Evolutionary conservation across 495 filamentous ascomycete genomes (phyloP).

Genomic region (Baudoinia panamericana): DNA sequence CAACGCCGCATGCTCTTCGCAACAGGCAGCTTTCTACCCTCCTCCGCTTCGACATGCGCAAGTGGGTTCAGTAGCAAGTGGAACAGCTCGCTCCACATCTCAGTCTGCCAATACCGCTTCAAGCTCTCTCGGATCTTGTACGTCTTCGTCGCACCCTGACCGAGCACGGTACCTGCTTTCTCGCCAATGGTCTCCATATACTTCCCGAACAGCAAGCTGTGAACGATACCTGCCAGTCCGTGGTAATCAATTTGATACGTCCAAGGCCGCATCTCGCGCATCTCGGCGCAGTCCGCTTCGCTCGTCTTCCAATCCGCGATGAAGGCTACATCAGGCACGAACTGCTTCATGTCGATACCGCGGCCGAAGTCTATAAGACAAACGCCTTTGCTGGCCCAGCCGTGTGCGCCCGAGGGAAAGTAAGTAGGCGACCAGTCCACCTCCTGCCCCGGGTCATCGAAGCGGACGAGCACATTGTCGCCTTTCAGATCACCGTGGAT

Average conservation of each 20-base stretch:
- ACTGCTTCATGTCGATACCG: slow-evolving; percentile 82
- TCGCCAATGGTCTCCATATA: slow-evolving; percentile 69
- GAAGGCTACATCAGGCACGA: slow-evolving; percentile 66
- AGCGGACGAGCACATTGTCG: slow-evolving; percentile 85
- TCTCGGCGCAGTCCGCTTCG: slow-evolving; percentile 80
- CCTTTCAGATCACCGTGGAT: slow-evolving; percentile 91
- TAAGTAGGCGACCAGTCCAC: slow-evolving; percentile 46
- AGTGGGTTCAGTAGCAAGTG: slow-evolving; percentile 77
- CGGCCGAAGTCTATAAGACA: slow-evolving; percentile 89
- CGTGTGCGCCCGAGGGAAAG: slow-evolving; percentile 52
- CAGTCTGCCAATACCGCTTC: slow-evolving; percentile 91
- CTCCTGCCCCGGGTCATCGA: slow-evolving; percentile 41
- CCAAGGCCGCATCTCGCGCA: slow-evolving; percentile 84
- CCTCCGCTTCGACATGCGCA: slow-evolving; percentile 46
- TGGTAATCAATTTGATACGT: slow-evolving; percentile 94
- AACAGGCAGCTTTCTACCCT: slow-evolving; percentile 49
- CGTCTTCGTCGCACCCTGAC: slow-evolving; percentile 42
- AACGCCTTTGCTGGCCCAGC: slow-evolving; percentile 72
- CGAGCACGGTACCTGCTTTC: slow-evolving; percentile 23
- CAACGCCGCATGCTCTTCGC: slow-evolving; percentile 49
- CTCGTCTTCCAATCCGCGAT: slow-evolving; percentile 86
- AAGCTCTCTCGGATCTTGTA: slow-evolving; percentile 62
- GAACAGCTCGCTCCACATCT: slow-evolving; percentile 75
- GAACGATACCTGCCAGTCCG: slow-evolving; percentile 74
- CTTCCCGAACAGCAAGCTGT: slow-evolving; percentile 78